Base-by-base conservation (phyloP, 208 protist species). In the Leptomonas pyrrhocoris region DNA sequence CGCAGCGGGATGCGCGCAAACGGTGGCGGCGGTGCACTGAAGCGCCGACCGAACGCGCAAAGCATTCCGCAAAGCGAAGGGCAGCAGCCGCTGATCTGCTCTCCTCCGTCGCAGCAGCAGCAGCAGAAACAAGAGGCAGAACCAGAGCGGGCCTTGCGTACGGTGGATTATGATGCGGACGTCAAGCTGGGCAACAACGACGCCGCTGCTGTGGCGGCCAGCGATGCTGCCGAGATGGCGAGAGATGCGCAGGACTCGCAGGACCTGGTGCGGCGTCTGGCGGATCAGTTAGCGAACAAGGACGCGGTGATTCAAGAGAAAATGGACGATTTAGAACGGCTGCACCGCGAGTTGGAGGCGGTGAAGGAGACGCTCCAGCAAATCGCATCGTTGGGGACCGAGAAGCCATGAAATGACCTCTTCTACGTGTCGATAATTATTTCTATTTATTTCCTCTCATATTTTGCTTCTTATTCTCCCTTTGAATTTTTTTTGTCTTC, bases 331-430 rank as follows among this genome's bases (percentile, higher is more conserved):
- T 63, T 90, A 73, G 68, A 68, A 1, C 65, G 55, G 21, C 72
- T 90, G 38, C 60, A 83, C 19, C 49, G 72, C 25, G 70, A 84
- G 62, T 27, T 90, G 50, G 70, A 79, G 50, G 75, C 73, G 50
- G 75, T 81, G 30, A 81, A 73, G 69, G 57, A 77, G 46, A 75
- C 68, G 19, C 57, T 85, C 19, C 67, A 61, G 43, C 59, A 72
- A 28, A 77, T 86, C 27, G 54, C 62, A 7, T 70, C 71, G 1
- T 48, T 72, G 11, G 71, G 71, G 0, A 61, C 53, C 8, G 64
- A 15, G 31, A 50, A 34, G 54, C 45, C 30, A 30, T 55, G 59
- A 65, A 46, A n/a, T 8, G 42, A 53, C 36, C 2, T 2, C 4
- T 57, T 1, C 34, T n/a, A 15, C 28, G 12, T 7, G 15, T 12